A percentile compares a stretch with the other conserved stretches of the same genome.
phyloP scores from a whole-genome alignment of 768 basidiomycete species.

The Xanthoconium purpureum region DNA sequence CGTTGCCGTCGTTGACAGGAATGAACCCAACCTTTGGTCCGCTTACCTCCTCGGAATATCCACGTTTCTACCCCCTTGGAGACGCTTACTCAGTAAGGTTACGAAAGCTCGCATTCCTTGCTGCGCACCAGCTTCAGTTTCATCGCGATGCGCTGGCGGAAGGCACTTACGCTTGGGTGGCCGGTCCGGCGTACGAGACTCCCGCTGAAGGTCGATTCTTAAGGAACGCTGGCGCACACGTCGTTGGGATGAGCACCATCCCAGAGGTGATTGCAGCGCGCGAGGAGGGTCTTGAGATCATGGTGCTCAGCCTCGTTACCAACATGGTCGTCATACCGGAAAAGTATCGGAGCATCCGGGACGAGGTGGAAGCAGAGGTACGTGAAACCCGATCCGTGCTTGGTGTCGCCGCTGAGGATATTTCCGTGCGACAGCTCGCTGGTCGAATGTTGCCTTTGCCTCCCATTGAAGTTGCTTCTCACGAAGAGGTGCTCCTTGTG shows the following conservation, averaged over 20 bases:
- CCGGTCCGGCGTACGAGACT: constrained; percentile 88
- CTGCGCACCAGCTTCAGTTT: constrained; percentile 61
- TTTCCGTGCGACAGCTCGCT: constrained; percentile 45
- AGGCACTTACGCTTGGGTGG: constrained; percentile 88
- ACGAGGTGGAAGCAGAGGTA: constrained; percentile 78
- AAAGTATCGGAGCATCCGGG: constrained; percentile 62
- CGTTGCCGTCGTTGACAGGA: constrained; percentile 73
- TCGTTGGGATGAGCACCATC: constrained; percentile 94
- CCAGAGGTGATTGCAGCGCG: constrained; percentile 83
- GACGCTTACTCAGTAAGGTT: constrained; percentile 75
- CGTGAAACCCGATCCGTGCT: constrained; percentile 11
- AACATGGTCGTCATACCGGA: constrained; percentile 79
- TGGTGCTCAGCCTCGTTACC: constrained; percentile 82
- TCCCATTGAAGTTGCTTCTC: constrained; percentile 54
- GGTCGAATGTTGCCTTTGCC: constrained; percentile 49
- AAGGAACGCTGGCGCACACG: constrained; percentile 71
- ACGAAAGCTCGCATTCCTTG: constrained; percentile 69
- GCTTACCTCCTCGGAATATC: constrained; percentile 50
- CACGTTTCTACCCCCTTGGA: constrained; percentile 81
- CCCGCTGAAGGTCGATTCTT: constrained; percentile 83
- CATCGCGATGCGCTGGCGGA: constrained; percentile 60
- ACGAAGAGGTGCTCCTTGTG: constrained; percentile 71
- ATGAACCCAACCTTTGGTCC: constrained; percentile 81
- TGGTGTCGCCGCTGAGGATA: constrained; percentile 1
- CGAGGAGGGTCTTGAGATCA: constrained; percentile 70